Base-by-base conservation (phyloP, 2,329 filamentous ascomycete species). In the Hypomyces rosellus region DNA sequence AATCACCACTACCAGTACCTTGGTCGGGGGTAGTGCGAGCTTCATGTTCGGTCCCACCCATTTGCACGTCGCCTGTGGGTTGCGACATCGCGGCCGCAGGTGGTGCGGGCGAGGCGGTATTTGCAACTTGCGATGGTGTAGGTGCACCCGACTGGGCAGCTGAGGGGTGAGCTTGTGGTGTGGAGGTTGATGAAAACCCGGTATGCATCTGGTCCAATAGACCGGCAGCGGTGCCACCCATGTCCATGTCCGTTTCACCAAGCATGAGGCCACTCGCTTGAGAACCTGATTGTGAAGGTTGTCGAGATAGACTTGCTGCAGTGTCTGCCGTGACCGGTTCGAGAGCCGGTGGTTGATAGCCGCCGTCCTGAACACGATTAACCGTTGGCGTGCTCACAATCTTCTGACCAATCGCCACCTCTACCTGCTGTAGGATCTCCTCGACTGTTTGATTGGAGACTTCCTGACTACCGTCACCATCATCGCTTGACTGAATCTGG, bases 321-420 rank as follows among this genome's bases (percentile, higher is more conserved):
- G 52, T 44, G 8, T 34, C 48, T 18, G 45, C 25, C 11, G 49
- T 34, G 12, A 22, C 8, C 5, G 67, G 73, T 56, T 77, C 72
- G 3, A 77, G 74, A 5, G 69, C 71, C 6, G 75, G 77, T 54
- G 89, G 81, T 66, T 89, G 80, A 54, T 77, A 82, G 2, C 89
- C 89, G 45, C 89, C 90, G 60, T 88, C 86, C 61, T 93, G 83
- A 40, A 95, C 77, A 42, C 88, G 84, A 36, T 80, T 76, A 7
- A 92, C 76, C 20, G 80, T 76, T 45, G 82, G 78, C 48, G 87
- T 80, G 22, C 78, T 73, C 36, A 79, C 76, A 40, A 88, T 81
- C 55, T 80, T 82, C 49, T 82, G 82, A 15, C 83, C 84, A n/a
- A 88, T 76, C 2, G 81, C 72, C 46, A 76, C 72, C 69, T 96